Evolutionary conservation across 108 stramenopile genomes (phyloP), one percentile per base, ranked within the genome.

Genomic region (Discostella stelligeroides): DNA sequence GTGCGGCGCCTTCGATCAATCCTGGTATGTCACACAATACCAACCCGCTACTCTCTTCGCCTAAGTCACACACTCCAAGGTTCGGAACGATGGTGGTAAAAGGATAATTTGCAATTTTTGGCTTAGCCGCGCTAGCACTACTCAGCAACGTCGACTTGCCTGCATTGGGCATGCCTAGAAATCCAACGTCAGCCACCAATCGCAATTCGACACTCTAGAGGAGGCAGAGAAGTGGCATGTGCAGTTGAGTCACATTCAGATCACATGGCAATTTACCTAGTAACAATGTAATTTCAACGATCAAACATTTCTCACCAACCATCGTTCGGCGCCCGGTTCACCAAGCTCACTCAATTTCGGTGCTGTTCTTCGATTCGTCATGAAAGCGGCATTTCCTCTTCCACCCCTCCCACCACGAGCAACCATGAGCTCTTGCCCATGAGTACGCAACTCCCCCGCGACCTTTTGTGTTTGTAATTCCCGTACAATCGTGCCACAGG

Each of bases 51-150:
- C 90, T 86, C 34, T 88, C 88, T 24, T 85, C 90, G 5, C 86
- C 89, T 24, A 95, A 75, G 81, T 95, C 94, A 60, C 90, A 94
- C 10, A 95, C 96, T 14, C 98, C 98, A 27, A 98, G 75, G 72
- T 98, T 98, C 3, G 98, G 98, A 13, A 95, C 93, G 59, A 98
- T 90, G 1, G 98, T 98, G 10, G 98, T 98, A 68, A 98, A 98
- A 17, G 98, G 95, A 83, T 98, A 98, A 73, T 97, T 90, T 23
- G 98, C 98, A 77, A 98, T 97, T 72, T 98, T 98, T 14, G 98
- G 98, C 66, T 81, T 70, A 14, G 97, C 97, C 24, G 92, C 90
- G 23, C 85, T 88, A 21, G 92, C 86, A 20, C 91, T 86, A 42
- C 88, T 89, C 69, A 98, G 67, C 25, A 98, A 73, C 0, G 98